Evolutionary conservation across 345 rosid genomes (phyloP), one percentile per base, ranked within the genome.

Genomic region (Erysimum cheiranthoides): DNA sequence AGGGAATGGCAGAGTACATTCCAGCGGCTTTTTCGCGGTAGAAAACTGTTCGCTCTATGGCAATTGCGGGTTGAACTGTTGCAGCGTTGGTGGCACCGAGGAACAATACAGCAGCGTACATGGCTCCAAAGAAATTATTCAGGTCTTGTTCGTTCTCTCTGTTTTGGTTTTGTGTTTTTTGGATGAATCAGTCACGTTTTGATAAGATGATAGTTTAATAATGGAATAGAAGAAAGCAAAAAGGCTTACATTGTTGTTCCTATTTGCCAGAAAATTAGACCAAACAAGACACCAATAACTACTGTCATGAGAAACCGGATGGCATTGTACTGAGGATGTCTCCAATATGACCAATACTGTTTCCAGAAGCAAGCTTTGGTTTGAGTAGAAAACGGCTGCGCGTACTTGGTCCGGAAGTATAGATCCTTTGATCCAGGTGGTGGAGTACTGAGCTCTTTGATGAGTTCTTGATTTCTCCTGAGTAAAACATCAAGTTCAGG

Each of bases 11-110:
- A 2, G 96, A 90, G 65, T 90, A 93, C 98, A 93, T 93, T 70
- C 95, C 90, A 0, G 98, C 91, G 0, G 93, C 93, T 75, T 81
- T 83, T 78, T 93, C 98, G 13, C 95, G 89, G 76, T 90, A 93
- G 62, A 89, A 93, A 1, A 90, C 93, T 0, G 88, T 87, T 78
- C 96, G 82, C 49, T 93, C 96, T 25, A 86, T 78, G 10, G 91
- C 73, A 42, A 90, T 86, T 7, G 86, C 81, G 13, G 95, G 73
- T 78, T 85, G 94, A 28, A 90, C 94, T 6, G 91, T 59, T 28
- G 82, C 57, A 47, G 87, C 80, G 36, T 90, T 90, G 78, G 79
- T 73, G n/a, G 84, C 84, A 31, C 98, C 98, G 2, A 93, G 88
- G 85, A 87, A 89, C 69, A 78, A 11, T 10, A 78, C 34, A 1